Base-by-base conservation (phyloP, 768 basidiomycete genomes). In the Neoboletus brunneissimus region DNA sequence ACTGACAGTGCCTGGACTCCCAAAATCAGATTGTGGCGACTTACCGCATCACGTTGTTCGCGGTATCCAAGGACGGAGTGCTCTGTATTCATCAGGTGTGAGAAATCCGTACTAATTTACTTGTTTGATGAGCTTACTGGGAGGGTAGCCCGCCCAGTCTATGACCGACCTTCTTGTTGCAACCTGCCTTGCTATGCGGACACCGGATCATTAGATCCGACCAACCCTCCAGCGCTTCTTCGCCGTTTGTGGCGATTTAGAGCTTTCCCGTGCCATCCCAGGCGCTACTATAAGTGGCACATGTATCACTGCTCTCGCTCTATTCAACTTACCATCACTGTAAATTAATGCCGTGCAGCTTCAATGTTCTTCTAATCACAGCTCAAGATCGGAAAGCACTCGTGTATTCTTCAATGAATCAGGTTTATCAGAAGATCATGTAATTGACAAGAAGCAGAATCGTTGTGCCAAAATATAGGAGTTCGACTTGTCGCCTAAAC, bases 171-270 rank as follows among this genome's bases (percentile, higher is more conserved):
- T 71, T 9, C 44, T 73, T 22, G 66, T 72, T 15, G 66, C 71
- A n/a, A 72, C 72, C 18, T 66, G 62, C 46, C 64, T 73, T 23
- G 70, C 67, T 4, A 60, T 73, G 55, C 68, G 72, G 18, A 72
- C 54, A 10, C 67, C 72, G 1, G 66, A 64, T 54, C 56, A 73
- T 52, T 72, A 59, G 57, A 40, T 52, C 32, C 13, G 25, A 8
- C 10, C 31, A 1, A 6, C 31, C 43, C 16, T n/a, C 18, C 3
- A 2, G 3, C 11, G 18, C 16, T 35, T 44, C 37, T n/a, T 25
- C 4, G 3, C 35, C 9, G 5, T 46, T 34, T 1, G 11, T 50
- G 22, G 6, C 31, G 42, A 10, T 23, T 41, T 27, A 12, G 18
- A 27, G 22, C n/a, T 27, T 42, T 51, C 31, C 15, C 42, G 18